Evolutionary conservation across 441 rosid species (phyloP), one percentile per base, ranked within the genome.

Genomic region (Viola pubescens): DNA sequence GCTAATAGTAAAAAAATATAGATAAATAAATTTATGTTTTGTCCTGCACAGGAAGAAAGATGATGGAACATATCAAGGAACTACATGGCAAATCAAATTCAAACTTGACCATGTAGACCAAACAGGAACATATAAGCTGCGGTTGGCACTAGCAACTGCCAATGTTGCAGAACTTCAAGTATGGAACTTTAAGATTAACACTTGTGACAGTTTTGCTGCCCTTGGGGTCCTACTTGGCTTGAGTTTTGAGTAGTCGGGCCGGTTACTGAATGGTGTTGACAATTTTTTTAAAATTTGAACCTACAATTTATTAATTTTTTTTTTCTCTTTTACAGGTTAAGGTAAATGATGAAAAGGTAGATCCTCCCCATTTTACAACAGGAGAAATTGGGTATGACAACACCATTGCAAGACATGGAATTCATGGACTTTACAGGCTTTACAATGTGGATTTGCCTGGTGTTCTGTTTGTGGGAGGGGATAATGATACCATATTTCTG

Each of bases 31-130:
- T 16, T 16, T 16, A 16, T 5, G 9, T 42, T 9, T 41, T 9
- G 0, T 4, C 9, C 4, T 9, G 10, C 16, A 3, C 19, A 56
- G 16, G 16, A 34, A 44, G 44, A 5, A 42, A 44, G 79, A 54
- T 7, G 87, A 84, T 56, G 72, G 60, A 14, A 58, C 72, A 7
- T 80, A 79, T 54, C 64, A 66, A 52, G 78, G 73, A 59, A 86
- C 96, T 3, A 91, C 91, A 40, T 88, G 97, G 97, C 76, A 77
- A 67, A 83, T 91, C 64, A 86, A 71, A 62, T 91, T 91, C 78
- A 63, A 52, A 34, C 79, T 86, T 38, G 75, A 77, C 11, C 48
- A 42, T 5, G 58, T 75, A 9, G 10, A 9, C 3, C 64, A 74
- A 6, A 71, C 10, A 51, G 78, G 72, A 61, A 75, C 68, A 12